Conservation (phyloP, 1,284 basidiomycete species). For the Sphaerobolus stellatus region DNA sequence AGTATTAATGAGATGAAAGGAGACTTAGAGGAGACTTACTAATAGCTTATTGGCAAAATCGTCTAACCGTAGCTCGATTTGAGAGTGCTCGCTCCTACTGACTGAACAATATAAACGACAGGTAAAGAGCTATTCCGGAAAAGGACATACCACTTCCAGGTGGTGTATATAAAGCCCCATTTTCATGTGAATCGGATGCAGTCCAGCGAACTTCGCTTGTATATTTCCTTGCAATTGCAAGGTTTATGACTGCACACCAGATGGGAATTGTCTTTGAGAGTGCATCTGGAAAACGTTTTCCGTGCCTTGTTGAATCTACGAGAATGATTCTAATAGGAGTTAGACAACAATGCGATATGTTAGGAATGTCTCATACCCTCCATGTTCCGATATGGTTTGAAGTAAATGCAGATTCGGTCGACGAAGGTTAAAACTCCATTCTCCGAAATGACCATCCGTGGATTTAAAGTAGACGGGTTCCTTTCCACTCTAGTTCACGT, state of each 20-base stretch:
- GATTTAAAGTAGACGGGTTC: slow-evolving; percentile 91
- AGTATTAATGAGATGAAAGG: background rate
- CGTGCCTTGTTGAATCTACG: slow-evolving; percentile 91
- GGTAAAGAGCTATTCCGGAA: slow-evolving; percentile 18
- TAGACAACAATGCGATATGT: background rate
- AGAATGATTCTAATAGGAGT: slow-evolving; percentile 62
- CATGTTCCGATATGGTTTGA: slow-evolving; percentile 48
- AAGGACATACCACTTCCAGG: slow-evolving; percentile 36
- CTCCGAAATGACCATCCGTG: slow-evolving; percentile 88
- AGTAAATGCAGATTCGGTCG: slow-evolving; percentile 86
- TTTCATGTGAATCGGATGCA: slow-evolving; percentile 17
- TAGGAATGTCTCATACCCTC: slow-evolving; percentile 50
- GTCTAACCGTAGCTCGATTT: slow-evolving; percentile 66
- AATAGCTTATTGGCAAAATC: slow-evolving; percentile 63
- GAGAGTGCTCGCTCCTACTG: slow-evolving; percentile 69
- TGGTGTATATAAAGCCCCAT: slow-evolving; percentile 71
- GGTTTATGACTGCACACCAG: slow-evolving; percentile 93
- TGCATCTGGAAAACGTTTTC: slow-evolving; percentile 94
- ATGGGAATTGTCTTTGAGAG: slow-evolving; percentile 93
- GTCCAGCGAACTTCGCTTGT: slow-evolving; percentile 15
- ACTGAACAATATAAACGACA: slow-evolving; percentile 37
- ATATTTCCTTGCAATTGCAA: slow-evolving; percentile 49
- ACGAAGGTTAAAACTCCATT: slow-evolving; percentile 86
- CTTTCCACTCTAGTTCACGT: slow-evolving; percentile 33
- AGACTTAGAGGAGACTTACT: slow-evolving; percentile 35